Evolutionary conservation across 2,329 filamentous ascomycete genomes (phyloP).

Genomic region (Aspergillus fructus): DNA sequence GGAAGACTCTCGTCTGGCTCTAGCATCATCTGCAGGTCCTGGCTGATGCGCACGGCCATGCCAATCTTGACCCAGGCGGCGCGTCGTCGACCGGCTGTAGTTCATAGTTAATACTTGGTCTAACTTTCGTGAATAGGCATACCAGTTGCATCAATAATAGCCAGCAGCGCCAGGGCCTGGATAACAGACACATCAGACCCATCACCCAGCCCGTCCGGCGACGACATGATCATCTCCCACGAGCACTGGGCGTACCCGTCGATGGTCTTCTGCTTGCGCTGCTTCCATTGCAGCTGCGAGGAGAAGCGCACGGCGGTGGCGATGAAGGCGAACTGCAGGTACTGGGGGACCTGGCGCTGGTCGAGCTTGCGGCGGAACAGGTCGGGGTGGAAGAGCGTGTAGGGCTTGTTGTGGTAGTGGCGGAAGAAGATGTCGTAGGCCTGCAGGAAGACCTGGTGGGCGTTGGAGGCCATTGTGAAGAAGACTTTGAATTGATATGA

Average conservation of each 20-base stretch:
- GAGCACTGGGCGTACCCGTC: constrained; percentile 22
- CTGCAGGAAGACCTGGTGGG: constrained; percentile 12
- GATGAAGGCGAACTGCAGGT: constrained; percentile 30
- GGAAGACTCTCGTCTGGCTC: constrained; percentile 26
- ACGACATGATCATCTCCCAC: constrained; percentile 22
- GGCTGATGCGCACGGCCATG: constrained; percentile 31
- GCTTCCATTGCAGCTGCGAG: constrained; percentile 24
- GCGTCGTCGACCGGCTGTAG: constrained; percentile 29
- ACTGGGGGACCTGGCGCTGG: constrained; percentile 12
- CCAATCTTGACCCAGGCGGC: constrained; percentile 39
- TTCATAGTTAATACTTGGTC: constrained; percentile 16
- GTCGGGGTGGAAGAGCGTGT: constrained; percentile 18
- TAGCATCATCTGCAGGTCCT: constrained; percentile 32
- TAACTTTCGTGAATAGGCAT: too few species aligned
- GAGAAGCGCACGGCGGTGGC: constrained; percentile 35
- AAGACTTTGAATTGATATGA: too few species aligned
- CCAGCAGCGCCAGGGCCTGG: too few species aligned
- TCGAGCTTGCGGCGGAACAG: constrained; percentile 17
- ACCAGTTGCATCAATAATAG: too few species aligned
- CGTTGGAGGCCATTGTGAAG: not conserved
- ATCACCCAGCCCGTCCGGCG: constrained; percentile 14
- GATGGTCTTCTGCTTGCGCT: constrained; percentile 25
- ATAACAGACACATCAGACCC: constrained; percentile 13
- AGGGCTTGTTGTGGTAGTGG: constrained; percentile 25
- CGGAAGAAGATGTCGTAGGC: constrained; percentile 23